phyloP scores from a whole-genome alignment of 2,329 filamentous ascomycete species.

The Arachnopeziza araneosa region DNA sequence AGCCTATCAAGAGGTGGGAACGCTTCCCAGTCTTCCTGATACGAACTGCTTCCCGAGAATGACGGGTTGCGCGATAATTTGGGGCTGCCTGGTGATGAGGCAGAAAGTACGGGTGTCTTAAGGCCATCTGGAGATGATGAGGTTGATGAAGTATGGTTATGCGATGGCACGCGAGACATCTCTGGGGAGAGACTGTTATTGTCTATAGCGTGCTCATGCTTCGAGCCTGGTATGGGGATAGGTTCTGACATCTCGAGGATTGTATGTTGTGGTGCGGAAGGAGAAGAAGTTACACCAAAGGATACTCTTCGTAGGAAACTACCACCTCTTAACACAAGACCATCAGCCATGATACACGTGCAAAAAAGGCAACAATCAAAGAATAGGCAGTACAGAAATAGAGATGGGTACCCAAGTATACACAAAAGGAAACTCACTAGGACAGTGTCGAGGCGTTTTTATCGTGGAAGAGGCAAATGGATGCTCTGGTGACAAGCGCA shows the following conservation, averaged over 20 bases:
- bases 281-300: conserved; percentile 35
- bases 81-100: conserved; percentile 44
- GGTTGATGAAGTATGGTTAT: conserved; percentile 32
- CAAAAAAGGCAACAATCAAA: background rate
- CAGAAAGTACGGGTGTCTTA: conserved; percentile 46
- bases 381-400: background rate
- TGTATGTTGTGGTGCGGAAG: conserved; percentile 29
- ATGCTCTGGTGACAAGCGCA: background rate
- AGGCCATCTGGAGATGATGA: conserved; percentile 43
- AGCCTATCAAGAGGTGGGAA: conserved; percentile 86
- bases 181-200: conserved; percentile 18
- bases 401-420: background rate
- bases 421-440: background rate
- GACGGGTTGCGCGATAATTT: conserved; percentile 70
- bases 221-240: conserved; percentile 32
- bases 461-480: background rate
- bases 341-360: conserved; percentile 36
- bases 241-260: conserved; percentile 42
- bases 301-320: conserved; percentile 37
- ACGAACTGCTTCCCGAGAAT: conserved; percentile 78
- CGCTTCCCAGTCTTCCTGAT: conserved; percentile 81
- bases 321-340: conserved; percentile 36
- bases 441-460: background rate
- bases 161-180: conserved; percentile 5
- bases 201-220: conserved; percentile 16